Evolutionary conservation across 768 basidiomycete genomes (phyloP).

Genomic region (Naganishia friedmannii): DNA sequence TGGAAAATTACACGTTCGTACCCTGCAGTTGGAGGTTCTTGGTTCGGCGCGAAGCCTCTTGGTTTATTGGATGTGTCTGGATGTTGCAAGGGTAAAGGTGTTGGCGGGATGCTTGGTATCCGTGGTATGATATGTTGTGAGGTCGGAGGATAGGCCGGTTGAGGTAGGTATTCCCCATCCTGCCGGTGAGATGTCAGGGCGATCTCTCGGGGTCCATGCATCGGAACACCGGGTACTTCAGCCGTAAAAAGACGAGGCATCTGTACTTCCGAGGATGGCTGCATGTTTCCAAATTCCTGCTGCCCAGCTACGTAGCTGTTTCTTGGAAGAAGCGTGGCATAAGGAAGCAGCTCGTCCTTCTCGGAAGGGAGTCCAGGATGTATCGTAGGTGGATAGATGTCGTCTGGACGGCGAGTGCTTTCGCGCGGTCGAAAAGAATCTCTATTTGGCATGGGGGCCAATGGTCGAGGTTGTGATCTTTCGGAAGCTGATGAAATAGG

Average conservation of each 20-base stretch:
- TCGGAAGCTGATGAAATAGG: background rate
- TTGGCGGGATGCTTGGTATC: background rate
- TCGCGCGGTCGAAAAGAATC: background rate
- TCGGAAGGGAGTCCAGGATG: background rate
- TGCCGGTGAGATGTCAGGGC: background rate
- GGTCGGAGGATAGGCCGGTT: background rate
- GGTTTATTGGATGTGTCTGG: background rate
- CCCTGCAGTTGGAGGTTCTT: background rate
- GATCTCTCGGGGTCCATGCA: background rate
- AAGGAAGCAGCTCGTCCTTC: background rate
- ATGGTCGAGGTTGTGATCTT: background rate
- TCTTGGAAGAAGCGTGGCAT: background rate
- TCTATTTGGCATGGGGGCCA: background rate
- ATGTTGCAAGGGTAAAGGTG: background rate
- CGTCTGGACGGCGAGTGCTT: background rate
- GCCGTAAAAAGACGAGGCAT: background rate
- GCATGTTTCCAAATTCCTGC: background rate
- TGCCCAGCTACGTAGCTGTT: background rate
- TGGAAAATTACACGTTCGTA: slow-evolving; percentile 10
- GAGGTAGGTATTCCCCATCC: background rate
- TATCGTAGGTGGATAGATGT: background rate
- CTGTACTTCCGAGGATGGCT: background rate
- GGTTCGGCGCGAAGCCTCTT: slow-evolving; percentile 24
- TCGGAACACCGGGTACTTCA: background rate
- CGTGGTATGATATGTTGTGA: background rate